Evolutionary conservation across 2,329 filamentous ascomycete species (phyloP).

Genomic region (Sclerotinia glacialis): DNA sequence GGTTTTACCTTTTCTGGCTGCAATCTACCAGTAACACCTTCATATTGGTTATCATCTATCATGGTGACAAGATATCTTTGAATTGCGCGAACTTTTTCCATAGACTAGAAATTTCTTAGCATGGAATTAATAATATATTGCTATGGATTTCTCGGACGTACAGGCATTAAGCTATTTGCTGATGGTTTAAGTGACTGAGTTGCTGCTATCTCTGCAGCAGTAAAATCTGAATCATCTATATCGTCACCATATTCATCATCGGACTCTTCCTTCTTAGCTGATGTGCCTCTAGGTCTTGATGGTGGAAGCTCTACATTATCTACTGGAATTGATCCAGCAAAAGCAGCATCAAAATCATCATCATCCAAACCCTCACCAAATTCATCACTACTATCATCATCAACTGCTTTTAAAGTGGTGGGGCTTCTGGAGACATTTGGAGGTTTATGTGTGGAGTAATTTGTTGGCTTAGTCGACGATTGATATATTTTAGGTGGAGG

Average conservation of each 20-base stretch:
- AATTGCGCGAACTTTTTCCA: conserved; percentile 67
- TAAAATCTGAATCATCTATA: conserved; percentile 67
- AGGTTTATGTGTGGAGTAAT: background rate
- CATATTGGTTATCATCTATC: conserved; percentile 67
- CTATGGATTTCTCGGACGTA: conserved; percentile 49
- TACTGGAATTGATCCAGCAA: conserved; percentile 15
- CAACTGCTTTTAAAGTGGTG: background rate
- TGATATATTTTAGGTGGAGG: background rate
- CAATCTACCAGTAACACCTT: conserved; percentile 57
- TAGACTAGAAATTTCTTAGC: conserved; percentile 68
- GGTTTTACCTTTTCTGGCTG: conserved; percentile 67
- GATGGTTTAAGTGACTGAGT: conserved; percentile 57
- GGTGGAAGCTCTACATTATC: conserved; percentile 41
- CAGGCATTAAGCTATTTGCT: conserved; percentile 44
- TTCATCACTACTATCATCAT: conserved; percentile 32
- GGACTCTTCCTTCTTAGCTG: conserved; percentile 46
- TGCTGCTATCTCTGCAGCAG: conserved; percentile 69
- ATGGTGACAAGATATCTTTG: conserved; percentile 82
- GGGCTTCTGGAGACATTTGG: background rate
- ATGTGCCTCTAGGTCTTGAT: conserved; percentile 9
- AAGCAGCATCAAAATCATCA: conserved; percentile 42
- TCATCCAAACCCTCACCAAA: conserved; percentile 51
- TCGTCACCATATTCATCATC: conserved; percentile 72
- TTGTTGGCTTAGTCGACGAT: background rate
- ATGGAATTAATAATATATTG: conserved; percentile 37